phyloP scores from a whole-genome alignment of 108 stramenopile species.

The Phaeodactylum tricornutum region DNA sequence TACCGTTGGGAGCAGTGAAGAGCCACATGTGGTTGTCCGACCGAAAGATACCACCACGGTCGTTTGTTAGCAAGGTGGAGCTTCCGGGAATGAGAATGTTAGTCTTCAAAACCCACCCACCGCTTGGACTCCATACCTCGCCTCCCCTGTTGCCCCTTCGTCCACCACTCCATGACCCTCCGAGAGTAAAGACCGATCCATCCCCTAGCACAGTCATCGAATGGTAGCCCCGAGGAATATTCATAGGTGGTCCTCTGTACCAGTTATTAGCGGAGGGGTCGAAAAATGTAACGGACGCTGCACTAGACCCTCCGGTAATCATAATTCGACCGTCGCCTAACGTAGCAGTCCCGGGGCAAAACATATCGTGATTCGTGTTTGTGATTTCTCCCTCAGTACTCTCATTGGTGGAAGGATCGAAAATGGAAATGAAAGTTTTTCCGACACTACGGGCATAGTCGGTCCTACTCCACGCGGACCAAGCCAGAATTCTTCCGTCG shows the following conservation, averaged over 20 bases:
- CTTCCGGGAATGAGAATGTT: not conserved
- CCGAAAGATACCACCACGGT: not conserved
- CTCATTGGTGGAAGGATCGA: too few relatives aligned
- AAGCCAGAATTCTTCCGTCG: not conserved
- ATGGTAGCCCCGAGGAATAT: not conserved
- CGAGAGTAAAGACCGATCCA: not conserved
- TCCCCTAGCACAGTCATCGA: not conserved
- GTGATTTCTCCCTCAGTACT: not conserved
- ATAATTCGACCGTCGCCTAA: not conserved
- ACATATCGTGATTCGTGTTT: not conserved
- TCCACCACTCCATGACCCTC: not conserved
- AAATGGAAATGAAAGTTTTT: not conserved
- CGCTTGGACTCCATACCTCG: not conserved
- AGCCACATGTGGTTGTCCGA: not conserved
- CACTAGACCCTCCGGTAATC: not conserved
- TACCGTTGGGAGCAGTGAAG: not conserved
- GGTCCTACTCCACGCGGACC: not conserved
- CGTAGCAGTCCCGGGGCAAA: not conserved
- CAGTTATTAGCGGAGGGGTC: not conserved
- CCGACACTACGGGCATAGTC: not conserved
- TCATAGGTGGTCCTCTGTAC: not conserved
- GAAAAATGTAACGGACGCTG: not conserved
- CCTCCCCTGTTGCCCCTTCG: not conserved
- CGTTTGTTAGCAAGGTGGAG: not conserved
- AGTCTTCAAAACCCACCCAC: not conserved